Evolutionary conservation across 257 asterid genomes (phyloP), one percentile per base, ranked within the genome.

Genomic region (Schizonepeta tenuifolia): DNA sequence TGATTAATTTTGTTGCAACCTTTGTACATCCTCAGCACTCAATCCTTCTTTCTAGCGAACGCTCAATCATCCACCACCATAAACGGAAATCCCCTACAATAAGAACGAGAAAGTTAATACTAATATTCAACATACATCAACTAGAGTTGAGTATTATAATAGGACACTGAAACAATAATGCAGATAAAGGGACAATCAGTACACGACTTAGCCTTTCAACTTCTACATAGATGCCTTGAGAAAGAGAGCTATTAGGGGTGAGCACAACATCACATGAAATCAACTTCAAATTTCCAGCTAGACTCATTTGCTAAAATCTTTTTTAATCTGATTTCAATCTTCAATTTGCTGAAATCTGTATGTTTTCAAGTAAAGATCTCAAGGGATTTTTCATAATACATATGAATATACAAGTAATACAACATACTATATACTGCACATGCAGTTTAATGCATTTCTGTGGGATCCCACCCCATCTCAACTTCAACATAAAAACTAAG

Each of bases 11-110:
- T 24, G 55, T 47, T 60, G 57, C 68, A 8, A 47, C 63, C 44
- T 58, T 65, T 36, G 61, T 2, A 50, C 56, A 57, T 75, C 67
- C 69, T 69, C 76, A 58, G 56, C 72, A 20, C 61, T 41, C 40
- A 4, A 33, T 46, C 62, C 22, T 49, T 68, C 72, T 14, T 69
- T 14, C 31, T 28, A 38, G 44, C 44, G 55, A 49, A 56, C 59
- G 75, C 77, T 83, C 72, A 83, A 14, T 83, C 87, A 46, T 79
- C 84, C 15, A 78, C 73, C 38, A 58, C 81, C 85, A 80, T 63
- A 36, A 83, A 72, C 9, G 82, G 88, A 9, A 83, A 53, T 65
- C 82, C 85, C 83, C 88, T 83, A n/a, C n/a, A 72, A 22, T 56
- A 75, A 65, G 38, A 74, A 71, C 35, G 41, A 68, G 57, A 43